Conservation (phyloP, 805 yeast genomes). For the Saturnispora serradocipensis region DNA sequence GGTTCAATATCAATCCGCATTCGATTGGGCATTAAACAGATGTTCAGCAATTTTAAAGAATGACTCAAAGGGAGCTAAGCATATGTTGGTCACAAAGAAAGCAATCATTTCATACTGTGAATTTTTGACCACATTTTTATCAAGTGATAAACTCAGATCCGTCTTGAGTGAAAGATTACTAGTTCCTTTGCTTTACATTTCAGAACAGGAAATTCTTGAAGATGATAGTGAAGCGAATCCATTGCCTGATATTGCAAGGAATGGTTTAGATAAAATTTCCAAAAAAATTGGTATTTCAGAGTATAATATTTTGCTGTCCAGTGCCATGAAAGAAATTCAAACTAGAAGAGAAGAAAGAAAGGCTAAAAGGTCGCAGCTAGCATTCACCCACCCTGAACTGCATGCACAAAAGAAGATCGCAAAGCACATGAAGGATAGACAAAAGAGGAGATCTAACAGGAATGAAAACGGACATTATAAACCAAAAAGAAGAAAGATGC, state of each 20-base stretch:
- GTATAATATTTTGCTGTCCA: conserved; percentile 51
- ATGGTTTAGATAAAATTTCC: conserved; percentile 61
- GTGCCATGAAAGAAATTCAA: conserved; percentile 52
- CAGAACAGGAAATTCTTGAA: conserved; percentile 26
- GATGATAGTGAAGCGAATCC: conserved; percentile 44
- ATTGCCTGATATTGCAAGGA: conserved; percentile 36
- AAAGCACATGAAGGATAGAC: conserved; percentile 68
- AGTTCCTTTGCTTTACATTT: conserved; percentile 25
- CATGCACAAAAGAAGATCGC: conserved; percentile 72
- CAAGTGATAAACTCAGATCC: conserved; percentile 31
- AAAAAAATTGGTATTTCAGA: conserved; percentile 61
- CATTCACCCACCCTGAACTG: conserved; percentile 68
- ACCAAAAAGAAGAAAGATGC: conserved; percentile 42
- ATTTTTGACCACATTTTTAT: conserved; percentile 43
- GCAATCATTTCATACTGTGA: conserved; percentile 65
- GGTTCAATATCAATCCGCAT: conserved; percentile 27
- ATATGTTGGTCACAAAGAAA: conserved; percentile 51
- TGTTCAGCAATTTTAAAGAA: conserved; percentile 55
- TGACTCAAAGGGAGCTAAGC: conserved; percentile 45
- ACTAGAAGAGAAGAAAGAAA: conserved; percentile 67
- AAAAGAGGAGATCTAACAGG: conserved; percentile 63
- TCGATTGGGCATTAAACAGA: conserved; percentile 56
- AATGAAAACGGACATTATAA: conserved; percentile 73
- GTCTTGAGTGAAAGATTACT: conserved; percentile 30
- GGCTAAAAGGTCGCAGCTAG: conserved; percentile 64